phyloP scores from a whole-genome alignment of 257 asterid genomes.

The Verbascum thapsus region DNA sequence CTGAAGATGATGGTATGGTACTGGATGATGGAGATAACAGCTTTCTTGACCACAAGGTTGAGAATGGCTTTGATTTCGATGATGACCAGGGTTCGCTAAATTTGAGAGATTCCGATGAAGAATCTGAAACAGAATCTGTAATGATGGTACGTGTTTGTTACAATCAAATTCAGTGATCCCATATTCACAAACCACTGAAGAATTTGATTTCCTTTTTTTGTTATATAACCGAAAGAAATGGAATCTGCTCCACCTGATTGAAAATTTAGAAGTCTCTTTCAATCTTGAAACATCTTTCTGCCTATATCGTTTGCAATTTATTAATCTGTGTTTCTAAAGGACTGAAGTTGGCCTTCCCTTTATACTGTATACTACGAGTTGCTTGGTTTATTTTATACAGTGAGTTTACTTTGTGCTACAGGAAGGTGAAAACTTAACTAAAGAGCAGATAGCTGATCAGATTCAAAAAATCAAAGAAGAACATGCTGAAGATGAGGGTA shows the following conservation, averaged over 20 bases:
- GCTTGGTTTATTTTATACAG: slow-evolving; percentile 5
- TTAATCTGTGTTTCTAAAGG: slow-evolving; percentile 5
- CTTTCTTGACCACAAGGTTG: slow-evolving; percentile 39
- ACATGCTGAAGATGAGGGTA: slow-evolving; percentile 97
- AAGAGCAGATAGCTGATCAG: slow-evolving; percentile 87
- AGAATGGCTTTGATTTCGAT: slow-evolving; percentile 61
- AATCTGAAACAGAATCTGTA: slow-evolving; percentile 75
- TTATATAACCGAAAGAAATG: neutral
- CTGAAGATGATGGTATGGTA: slow-evolving; percentile 74
- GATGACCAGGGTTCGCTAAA: slow-evolving; percentile 76
- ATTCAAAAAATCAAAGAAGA: slow-evolving; percentile 81
- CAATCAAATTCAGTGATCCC: too few relatives aligned
- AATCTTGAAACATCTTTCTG: neutral
- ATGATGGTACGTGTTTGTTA: slow-evolving; percentile 81
- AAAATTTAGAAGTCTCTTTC: slow-evolving; percentile 14
- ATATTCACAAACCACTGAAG: neutral
- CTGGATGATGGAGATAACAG: slow-evolving; percentile 65
- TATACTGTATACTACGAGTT: neutral
- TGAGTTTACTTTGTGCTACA: slow-evolving; percentile 38
- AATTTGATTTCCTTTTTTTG: neutral
- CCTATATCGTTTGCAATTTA: slow-evolving; percentile 9
- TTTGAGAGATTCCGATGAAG: slow-evolving; percentile 74
- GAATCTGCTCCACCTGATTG: too few relatives aligned
- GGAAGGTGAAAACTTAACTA: slow-evolving; percentile 80
- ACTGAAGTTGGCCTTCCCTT: too few relatives aligned